Evolutionary conservation across 495 filamentous ascomycete genomes (phyloP).

Genomic region (Neurospora pannonica): DNA sequence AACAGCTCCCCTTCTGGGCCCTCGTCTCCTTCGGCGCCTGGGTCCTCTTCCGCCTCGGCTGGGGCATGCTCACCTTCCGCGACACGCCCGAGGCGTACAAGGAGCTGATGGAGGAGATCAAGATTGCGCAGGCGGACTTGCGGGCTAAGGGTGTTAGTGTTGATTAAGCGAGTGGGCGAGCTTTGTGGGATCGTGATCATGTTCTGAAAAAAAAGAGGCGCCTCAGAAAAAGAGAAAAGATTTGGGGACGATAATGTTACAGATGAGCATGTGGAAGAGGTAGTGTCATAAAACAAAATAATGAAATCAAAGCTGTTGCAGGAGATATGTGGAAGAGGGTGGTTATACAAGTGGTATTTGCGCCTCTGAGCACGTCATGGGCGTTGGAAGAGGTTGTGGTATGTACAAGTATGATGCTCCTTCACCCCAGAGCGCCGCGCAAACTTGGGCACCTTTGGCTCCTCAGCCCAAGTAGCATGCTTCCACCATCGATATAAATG

Average conservation of each 20-base stretch:
- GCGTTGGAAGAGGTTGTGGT: not conserved
- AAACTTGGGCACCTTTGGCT: not conserved
- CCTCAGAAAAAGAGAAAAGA: too few species aligned
- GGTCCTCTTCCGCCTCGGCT: constrained; percentile 82
- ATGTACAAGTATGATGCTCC: not conserved
- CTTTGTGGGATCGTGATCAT: not conserved
- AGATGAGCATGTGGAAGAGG: not conserved
- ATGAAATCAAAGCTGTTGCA: not conserved
- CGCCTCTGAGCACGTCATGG: not conserved
- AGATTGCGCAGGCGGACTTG: constrained; percentile 58
- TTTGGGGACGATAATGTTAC: not conserved
- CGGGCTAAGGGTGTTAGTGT: constrained; percentile 62
- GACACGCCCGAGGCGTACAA: constrained; percentile 86
- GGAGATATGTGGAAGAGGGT: not conserved
- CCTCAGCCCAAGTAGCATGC: not conserved
- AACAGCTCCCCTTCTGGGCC: constrained; percentile 82
- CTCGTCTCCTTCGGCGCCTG: constrained; percentile 89
- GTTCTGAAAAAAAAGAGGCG: too few species aligned
- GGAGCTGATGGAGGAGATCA: constrained; percentile 78
- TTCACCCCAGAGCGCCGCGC: not conserved
- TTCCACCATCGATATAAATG: not conserved
- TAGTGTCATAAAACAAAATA: not conserved
- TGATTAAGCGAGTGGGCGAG: constrained; percentile 33
- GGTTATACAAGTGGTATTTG: not conserved
- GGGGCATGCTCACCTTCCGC: constrained; percentile 91